phyloP scores from a whole-genome alignment of 192 early-diverging fungal species.

The Backusella tuberculispora region DNA sequence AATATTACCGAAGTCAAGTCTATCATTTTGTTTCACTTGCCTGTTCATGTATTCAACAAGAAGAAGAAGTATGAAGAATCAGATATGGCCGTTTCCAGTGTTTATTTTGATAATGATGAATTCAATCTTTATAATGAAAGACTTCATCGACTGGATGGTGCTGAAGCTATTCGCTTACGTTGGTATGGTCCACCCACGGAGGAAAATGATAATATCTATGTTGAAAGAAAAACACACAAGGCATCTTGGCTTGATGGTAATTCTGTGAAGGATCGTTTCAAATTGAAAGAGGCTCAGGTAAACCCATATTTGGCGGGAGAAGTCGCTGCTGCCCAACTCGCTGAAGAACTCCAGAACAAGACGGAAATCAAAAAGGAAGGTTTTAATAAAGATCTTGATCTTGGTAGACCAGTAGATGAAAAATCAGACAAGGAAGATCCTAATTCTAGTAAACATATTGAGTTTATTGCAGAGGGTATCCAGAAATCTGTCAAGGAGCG shows the following conservation, averaged over 20 bases:
- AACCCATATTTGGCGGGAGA: slow-evolving; percentile 81
- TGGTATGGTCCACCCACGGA: slow-evolving; percentile 78
- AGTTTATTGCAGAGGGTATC: slow-evolving; percentile 77
- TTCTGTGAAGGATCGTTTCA: slow-evolving; percentile 87
- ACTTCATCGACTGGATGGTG: slow-evolving; percentile 85
- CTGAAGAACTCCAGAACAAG: slow-evolving; percentile 64
- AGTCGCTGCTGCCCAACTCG: slow-evolving; percentile 71
- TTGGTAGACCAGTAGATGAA: neutral
- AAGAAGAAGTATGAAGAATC: slow-evolving; percentile 75
- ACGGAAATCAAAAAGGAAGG: slow-evolving; percentile 29
- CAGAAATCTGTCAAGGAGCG: slow-evolving; percentile 67
- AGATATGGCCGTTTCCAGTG: slow-evolving; percentile 89
- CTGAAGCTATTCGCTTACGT: slow-evolving; percentile 88
- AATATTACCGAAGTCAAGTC: slow-evolving; percentile 96
- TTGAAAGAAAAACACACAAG: slow-evolving; percentile 48
- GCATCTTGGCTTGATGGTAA: slow-evolving; percentile 41
- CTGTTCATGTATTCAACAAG: slow-evolving; percentile 89
- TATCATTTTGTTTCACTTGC: slow-evolving; percentile 87
- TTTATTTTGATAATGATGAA: slow-evolving; percentile 92
- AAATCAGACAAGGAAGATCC: slow-evolving; percentile 54
- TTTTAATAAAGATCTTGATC: neutral
- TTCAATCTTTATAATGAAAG: slow-evolving; percentile 91
- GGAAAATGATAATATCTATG: slow-evolving; percentile 28
- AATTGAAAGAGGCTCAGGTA: slow-evolving; percentile 90
- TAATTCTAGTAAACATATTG: slow-evolving; percentile 46